These are phyloP conservation scores for Pythium dissotocum DNA, from an alignment of 352 stramenopile species.

Conservation along the genomic window DNA sequence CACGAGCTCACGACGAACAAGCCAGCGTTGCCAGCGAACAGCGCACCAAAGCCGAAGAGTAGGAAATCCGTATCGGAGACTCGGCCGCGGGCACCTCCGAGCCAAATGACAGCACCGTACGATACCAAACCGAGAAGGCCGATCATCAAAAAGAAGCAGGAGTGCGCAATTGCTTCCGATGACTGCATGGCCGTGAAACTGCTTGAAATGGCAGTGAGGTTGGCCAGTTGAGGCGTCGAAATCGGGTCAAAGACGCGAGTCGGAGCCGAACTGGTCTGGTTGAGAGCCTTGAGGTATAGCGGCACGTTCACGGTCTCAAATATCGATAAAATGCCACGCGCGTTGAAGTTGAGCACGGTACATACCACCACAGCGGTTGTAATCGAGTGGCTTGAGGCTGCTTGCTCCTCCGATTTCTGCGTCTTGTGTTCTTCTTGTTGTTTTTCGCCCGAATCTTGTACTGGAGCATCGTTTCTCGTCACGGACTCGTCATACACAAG, in stretches of 20 bases:
- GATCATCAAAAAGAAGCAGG: constrained; percentile 54
- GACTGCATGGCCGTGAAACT: neutral
- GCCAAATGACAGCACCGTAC: constrained; percentile 38
- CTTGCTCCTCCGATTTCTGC: constrained; percentile 6
- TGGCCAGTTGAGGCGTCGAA: neutral
- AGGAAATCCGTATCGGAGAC: constrained; percentile 47
- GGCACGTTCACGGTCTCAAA: constrained; percentile 77
- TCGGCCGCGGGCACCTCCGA: constrained; percentile 24
- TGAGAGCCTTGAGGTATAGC: constrained; percentile 49
- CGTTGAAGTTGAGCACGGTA: constrained; percentile 69
- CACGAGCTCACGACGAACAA: constrained; percentile 35
- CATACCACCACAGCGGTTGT: constrained; percentile 50
- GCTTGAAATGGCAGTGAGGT: neutral
- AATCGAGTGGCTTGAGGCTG: constrained; percentile 22
- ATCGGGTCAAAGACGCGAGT: constrained; percentile 20
- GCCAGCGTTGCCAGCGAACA: constrained; percentile 50
- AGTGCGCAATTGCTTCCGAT: constrained; percentile 25
- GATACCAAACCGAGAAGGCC: constrained; percentile 53
- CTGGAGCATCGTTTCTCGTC: constrained; percentile 37
- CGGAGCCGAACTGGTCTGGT: constrained; percentile 31
- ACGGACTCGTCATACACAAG: constrained; percentile 54
- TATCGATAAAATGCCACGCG: constrained; percentile 60
- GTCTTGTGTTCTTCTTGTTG: neutral
- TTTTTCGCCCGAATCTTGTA: neutral
- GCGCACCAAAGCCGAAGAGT: constrained; percentile 47